These are phyloP conservation scores for Thermoascus crustaceus DNA, from an alignment of 2,329 filamentous ascomycete genomes.

Conservation along the genomic window DNA sequence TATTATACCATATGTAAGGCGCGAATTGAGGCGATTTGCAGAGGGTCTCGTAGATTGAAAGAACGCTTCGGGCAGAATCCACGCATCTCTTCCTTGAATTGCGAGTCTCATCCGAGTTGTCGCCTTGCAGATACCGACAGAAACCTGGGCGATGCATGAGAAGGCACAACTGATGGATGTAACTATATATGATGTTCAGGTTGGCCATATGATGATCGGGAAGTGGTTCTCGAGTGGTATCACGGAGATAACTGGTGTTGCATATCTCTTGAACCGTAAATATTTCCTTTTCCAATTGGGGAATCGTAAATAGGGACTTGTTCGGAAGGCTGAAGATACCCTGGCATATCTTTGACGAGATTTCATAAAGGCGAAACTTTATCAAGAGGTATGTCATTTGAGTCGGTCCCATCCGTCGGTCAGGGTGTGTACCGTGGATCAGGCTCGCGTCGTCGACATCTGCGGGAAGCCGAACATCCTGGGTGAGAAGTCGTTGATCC, in stretches of 20 bases:
- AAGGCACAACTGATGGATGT: conserved; percentile 31
- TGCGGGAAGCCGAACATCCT: conserved; percentile 24
- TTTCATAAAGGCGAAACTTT: conserved; percentile 28
- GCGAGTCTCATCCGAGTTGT: conserved; percentile 21
- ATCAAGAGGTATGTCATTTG: conserved; percentile 37
- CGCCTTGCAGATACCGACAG: conserved; percentile 24
- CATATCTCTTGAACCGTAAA: conserved; percentile 22
- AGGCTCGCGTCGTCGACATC: conserved; percentile 32
- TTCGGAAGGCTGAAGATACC: conserved; percentile 22
- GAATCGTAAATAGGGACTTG: conserved; percentile 13
- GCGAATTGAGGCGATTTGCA: conserved; percentile 23
- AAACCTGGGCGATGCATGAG: conserved; percentile 30
- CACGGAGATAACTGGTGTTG: conserved; percentile 21
- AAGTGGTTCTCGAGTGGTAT: conserved; percentile 17
- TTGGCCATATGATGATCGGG: conserved; percentile 30
- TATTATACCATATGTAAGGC: conserved; percentile 34
- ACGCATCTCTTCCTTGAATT: conserved; percentile 24
- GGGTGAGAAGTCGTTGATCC: conserved; percentile 18
- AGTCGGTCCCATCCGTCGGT: conserved; percentile 21
- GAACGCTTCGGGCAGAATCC: conserved; percentile 24
- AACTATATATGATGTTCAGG: conserved; percentile 33
- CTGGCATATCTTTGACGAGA: conserved; percentile 30
- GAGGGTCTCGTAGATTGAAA: conserved; percentile 26
- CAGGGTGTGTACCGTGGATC: conserved; percentile 16
- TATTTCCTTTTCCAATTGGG: conserved; percentile 24